Evolutionary conservation across 2,329 filamentous ascomycete genomes (phyloP), one percentile per base, ranked within the genome.

Genomic region (Diaporthe sp.): DNA sequence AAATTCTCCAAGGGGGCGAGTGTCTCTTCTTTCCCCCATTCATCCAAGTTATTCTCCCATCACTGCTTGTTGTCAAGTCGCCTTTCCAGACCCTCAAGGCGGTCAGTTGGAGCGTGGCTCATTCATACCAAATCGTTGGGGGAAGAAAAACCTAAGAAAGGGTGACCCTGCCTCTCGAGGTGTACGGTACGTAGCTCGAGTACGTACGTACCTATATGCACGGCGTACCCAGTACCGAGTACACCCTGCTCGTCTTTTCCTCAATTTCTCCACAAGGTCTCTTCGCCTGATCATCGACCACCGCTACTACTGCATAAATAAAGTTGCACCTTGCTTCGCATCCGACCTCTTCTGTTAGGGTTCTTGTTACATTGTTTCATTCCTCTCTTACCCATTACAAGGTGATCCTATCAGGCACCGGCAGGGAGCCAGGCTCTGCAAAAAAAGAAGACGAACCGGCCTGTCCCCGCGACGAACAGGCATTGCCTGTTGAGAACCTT

Each of bases 381-480:
- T 67, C 45, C 33, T 67, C 22, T 52, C 64, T 40, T 52, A 25
- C 15, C 64, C 64, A 52, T 28, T 38, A 38, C 64, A 52, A 52
- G 45, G 61, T 25, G 19, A 67, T 28, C 61, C 61, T 50, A n/a
- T 50, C 61, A 50, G 45, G 42, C 15, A 50, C 42, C 42, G 30
- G 22, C 61, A 50, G 45, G 61, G 61, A 67, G n/a, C n/a, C 35
- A 57, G 47, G 50, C 50, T 42, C 7, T 57, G 10, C 38, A 13
- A 30, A 70, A 70, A 57, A n/a, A 54, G 67, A 55, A 70, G 67
- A 70, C 67, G 67, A 45, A 57, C 67, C 35, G 67, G 50, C 67
- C 50, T 42, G 13, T 35, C 13, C 6, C 28, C 52, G 33, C 67
- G 35, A 50, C 45, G 45, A 50, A 52, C 64, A 67, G 45, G 64